A percentile compares a stretch with the other conserved stretches of the same genome.
phyloP scores from a whole-genome alignment of 768 basidiomycete genomes.

The Naematelia aurantialba region DNA sequence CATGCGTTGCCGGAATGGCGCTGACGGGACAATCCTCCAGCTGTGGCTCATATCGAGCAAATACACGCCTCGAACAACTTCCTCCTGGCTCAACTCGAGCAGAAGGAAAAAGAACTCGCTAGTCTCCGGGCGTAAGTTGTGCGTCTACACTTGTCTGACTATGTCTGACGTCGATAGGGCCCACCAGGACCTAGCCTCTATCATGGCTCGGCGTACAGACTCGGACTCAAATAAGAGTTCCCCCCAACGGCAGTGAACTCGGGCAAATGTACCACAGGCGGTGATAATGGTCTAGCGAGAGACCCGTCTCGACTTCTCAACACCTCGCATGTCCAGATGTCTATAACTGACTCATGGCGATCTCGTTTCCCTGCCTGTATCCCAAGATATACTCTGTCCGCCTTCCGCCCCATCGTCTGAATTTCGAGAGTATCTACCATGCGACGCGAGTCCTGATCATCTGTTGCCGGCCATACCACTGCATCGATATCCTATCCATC shows the following conservation, averaged over 20 bases:
- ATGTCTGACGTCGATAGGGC: not conserved
- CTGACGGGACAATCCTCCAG: not conserved
- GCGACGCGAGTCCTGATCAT: not conserved
- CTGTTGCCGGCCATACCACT: not conserved
- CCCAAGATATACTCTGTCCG: not conserved
- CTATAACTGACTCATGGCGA: too few relatives aligned
- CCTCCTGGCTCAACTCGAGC: not conserved
- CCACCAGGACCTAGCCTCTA: not conserved
- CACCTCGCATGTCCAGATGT: too few relatives aligned
- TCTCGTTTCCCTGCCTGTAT: not conserved
- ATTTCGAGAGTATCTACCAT: too few relatives aligned
- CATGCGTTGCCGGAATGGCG: not conserved
- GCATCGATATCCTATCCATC: not conserved
- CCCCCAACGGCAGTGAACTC: not conserved
- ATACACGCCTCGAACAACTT: conserved; percentile 1
- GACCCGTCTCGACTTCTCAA: too few relatives aligned
- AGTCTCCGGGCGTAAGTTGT: conserved; percentile 6
- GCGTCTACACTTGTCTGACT: not conserved
- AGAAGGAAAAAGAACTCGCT: not conserved
- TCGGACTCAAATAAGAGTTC: not conserved
- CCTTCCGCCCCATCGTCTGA: too few relatives aligned
- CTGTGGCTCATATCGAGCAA: conserved; percentile 7
- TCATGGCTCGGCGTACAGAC: not conserved
- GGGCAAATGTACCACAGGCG: too few relatives aligned
- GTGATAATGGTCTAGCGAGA: conserved; percentile 3